A percentile compares a stretch with the other conserved stretches of the same genome.
Evolutionary conservation across 352 stramenopile species (phyloP).

Genomic region (Achlya hypogyna): DNA sequence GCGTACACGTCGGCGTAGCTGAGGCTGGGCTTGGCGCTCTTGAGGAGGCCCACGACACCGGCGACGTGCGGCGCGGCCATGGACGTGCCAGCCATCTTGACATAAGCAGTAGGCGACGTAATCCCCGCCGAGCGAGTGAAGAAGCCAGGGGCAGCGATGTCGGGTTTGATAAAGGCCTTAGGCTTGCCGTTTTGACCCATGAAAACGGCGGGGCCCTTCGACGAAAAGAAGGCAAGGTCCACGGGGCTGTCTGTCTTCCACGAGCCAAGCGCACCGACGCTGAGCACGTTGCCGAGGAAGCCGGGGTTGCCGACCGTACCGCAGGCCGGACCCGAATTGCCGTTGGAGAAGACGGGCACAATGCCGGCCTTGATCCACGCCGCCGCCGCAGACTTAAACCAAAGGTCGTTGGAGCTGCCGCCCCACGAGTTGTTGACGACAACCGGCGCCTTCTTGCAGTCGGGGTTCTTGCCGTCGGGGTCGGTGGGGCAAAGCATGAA

Average conservation of each 20-base stretch:
- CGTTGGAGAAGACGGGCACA: constrained; percentile 29
- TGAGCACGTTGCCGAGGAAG: constrained; percentile 27
- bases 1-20: constrained; percentile 19
- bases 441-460: constrained; percentile 32
- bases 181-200: neutral
- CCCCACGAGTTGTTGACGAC: constrained; percentile 37
- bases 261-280: constrained; percentile 25
- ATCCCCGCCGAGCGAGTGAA: constrained; percentile 20
- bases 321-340: constrained; percentile 27
- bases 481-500: constrained; percentile 56
- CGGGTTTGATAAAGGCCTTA: constrained; percentile 30
- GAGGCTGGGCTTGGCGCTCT: constrained; percentile 29
- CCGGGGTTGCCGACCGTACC: constrained; percentile 24
- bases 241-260: constrained; percentile 23
- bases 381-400: constrained; percentile 23
- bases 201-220: constrained; percentile 25
- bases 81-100: constrained; percentile 24
- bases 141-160: constrained; percentile 30
- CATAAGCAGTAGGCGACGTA: neutral
- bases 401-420: constrained; percentile 19
- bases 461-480: constrained; percentile 33
- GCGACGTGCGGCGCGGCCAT: constrained; percentile 31
- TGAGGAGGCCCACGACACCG: constrained; percentile 35
- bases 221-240: constrained; percentile 26
- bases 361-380: constrained; percentile 30